Evolutionary conservation across 768 basidiomycete species (phyloP), one percentile per base, ranked within the genome.

Genomic region (Mycena crocata): DNA sequence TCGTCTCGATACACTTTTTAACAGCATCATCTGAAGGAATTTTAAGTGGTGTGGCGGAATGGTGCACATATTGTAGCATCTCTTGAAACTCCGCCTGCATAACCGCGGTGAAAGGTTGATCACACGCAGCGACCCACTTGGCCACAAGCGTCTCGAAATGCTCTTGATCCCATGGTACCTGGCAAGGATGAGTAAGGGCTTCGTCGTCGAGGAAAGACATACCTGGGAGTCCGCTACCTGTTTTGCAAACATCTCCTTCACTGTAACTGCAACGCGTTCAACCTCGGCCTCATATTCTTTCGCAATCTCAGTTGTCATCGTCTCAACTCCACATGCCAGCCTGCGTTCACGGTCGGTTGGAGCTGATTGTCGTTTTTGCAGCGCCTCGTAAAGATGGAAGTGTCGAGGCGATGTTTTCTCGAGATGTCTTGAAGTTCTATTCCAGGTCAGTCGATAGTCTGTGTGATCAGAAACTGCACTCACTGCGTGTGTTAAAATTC

Each of bases 31-130:
- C 21, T 9, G 32, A 10, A 14, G 54, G 62, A 17, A 64, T 56
- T 23, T 57, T 34, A 17, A 57, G 62, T 31, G 50, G 60, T 1
- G n/a, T 56, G 7, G 45, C 17, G 17, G 61, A 45, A 31, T 56
- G 50, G 28, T 49, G 62, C 19, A 24, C 45, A 28, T 64, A 64
- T 44, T 64, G 32, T 35, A 64, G 62, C 46, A 64, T 37, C 21
- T 64, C 62, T 19, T 39, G 15, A 19, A 64, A 64, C 26, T 64
- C 62, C 1, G n/a, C 30, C 30, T 13, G 28, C 14, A 14, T 57
- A n/a, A 64, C 62, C 13, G 54, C 52, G 5, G 37, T 23, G 54
- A 64, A 64, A 1, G 62, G 62, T 35, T 64, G 62, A 24, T 64
- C 54, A 15, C 62, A 56, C 4, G 62, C 54, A 0, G 54, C 62